phyloP scores from a whole-genome alignment of 2,329 filamentous ascomycete species.

The Triangularia verruculosa region DNA sequence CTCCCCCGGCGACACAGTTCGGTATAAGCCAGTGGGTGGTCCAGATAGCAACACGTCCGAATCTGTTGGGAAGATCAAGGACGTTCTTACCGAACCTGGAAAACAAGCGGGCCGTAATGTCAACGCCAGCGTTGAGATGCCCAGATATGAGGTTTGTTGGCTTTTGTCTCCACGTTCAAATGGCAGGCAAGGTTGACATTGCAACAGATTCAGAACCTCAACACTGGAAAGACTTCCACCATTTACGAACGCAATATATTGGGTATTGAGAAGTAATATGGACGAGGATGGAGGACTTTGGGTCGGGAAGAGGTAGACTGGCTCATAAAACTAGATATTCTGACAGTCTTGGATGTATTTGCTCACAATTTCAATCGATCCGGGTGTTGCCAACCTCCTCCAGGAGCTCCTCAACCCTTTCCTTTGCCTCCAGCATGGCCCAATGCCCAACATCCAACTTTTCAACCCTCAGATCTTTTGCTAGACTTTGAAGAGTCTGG shows the following conservation, averaged over 20 bases:
- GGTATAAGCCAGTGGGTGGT: conserved; percentile 43
- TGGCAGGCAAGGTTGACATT: conserved; percentile 12
- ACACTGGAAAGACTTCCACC: conserved; percentile 32
- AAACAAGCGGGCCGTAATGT: conserved; percentile 36
- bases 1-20: conserved; percentile 34
- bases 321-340: too few relatives aligned
- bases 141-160: conserved; percentile 37
- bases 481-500: not conserved
- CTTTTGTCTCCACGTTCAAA: not conserved
- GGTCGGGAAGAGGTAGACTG: too few relatives aligned
- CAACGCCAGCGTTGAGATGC: conserved; percentile 33
- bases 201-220: conserved; percentile 32
- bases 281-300: too few relatives aligned
- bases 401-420: conserved; percentile 1
- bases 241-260: conserved; percentile 35
- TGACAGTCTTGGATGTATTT: too few relatives aligned
- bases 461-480: not conserved
- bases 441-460: conserved; percentile 9
- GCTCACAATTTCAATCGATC: not conserved
- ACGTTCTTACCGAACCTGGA: conserved; percentile 35
- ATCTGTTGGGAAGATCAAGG: conserved; percentile 36
- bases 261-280: conserved; percentile 12
- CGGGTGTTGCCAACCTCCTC: conserved; percentile 3
- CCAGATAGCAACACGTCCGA: conserved; percentile 38
- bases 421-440: conserved; percentile 12